Conservation (phyloP, 257 asterid species). For the Apocynum venetum region DNA sequence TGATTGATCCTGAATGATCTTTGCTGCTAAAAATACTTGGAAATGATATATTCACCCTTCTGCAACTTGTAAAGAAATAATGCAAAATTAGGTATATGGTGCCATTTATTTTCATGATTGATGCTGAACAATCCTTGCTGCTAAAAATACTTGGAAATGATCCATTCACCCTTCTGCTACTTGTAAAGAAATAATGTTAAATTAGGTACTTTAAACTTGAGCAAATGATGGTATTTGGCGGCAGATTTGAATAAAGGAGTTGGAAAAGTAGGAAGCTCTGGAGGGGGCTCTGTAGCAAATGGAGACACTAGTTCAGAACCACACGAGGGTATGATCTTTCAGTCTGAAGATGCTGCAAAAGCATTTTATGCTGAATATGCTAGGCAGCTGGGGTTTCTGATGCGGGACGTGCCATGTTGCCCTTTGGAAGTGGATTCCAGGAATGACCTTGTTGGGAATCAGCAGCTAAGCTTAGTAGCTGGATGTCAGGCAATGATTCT, state of each 20-base stretch:
- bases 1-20: background rate
- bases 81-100: background rate
- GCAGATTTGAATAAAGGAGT: slow-evolving; percentile 4
- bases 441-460: slow-evolving; percentile 5
- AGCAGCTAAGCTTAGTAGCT: background rate
- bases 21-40: background rate
- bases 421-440: background rate
- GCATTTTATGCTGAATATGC: slow-evolving; percentile 18
- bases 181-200: background rate
- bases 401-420: background rate
- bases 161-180: background rate
- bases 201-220: background rate
- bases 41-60: too few species aligned
- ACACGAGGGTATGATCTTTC: slow-evolving; percentile 13
- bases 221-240: background rate
- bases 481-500: slow-evolving; percentile 16
- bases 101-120: background rate
- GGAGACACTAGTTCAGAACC: slow-evolving; percentile 10
- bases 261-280: background rate
- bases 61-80: background rate
- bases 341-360: slow-evolving; percentile 10
- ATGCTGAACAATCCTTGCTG: background rate
- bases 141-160: background rate
- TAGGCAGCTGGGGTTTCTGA: slow-evolving; percentile 8
- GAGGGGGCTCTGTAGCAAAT: background rate